Evolutionary conservation across 108 stramenopile species (phyloP), one percentile per base, ranked within the genome.

Genomic region (Cyclotella kingstonii): DNA sequence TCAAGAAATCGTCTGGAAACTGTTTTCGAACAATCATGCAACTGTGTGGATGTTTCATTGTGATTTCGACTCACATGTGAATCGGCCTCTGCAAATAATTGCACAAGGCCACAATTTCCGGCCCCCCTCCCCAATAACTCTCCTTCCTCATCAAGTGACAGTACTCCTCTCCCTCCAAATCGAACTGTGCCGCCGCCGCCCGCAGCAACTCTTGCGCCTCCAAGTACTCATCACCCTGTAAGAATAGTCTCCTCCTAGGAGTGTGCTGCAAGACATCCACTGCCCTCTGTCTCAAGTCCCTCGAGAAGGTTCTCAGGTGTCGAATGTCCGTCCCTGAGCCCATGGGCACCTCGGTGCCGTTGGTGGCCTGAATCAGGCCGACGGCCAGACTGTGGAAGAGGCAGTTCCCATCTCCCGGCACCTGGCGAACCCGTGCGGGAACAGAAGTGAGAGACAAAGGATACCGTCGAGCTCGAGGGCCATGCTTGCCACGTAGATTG

Each of bases 61-160:
- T n/a, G n/a, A 48, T 43, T 33, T 93, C 65, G 70, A 94, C 96
- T 61, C 93, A 98, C 23, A 98, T 88, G 76, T 96, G 95, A 57
- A 98, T 96, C 5, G 97, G 97, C 43, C 95, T 73, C 63, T 81
- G 62, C 64, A 98, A 73, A 27, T 80, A 76, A 75, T 98, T 98
- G 68, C 85, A 85, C 34, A 98, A 62, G 15, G 96, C 95, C 27
- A 98, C 96, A 60, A 98, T 93, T 64, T 98, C 97, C 22, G 95
- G 95, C 11, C 97, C 97, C 21, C 97, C 97, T 33, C 97, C 97
- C 97, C 97, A 98, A 47, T 87, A 87, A 39, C 79, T 81, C 34
- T 96, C 91, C 72, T 87, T 77, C 48, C 85, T 72, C 95, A 98
- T 95, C 47, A 67, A 54, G 22, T 78, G 76, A 72, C 94, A 93